A percentile compares a stretch with the other conserved stretches of the same genome.
Conservation (phyloP, 768 basidiomycete species). For the Tricholoma saponaceum region DNA sequence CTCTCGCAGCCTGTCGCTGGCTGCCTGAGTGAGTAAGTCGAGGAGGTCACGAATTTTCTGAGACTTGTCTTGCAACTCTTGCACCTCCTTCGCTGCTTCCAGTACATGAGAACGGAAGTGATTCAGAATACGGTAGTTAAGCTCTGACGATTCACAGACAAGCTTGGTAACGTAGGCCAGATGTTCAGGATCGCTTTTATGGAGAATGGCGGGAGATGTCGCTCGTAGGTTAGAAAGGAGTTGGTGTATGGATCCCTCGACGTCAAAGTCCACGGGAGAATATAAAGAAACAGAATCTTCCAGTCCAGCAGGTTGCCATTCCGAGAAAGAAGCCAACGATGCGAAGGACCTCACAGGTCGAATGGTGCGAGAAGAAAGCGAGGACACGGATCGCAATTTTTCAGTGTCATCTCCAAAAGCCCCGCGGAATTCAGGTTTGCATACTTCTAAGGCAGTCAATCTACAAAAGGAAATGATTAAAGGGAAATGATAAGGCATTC, state of each 20-base stretch:
- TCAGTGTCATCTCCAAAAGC: slow-evolving; percentile 55
- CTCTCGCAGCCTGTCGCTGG: slow-evolving; percentile 38
- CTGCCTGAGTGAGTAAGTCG: slow-evolving; percentile 37
- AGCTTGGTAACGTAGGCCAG: slow-evolving; percentile 41
- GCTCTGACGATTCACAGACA: slow-evolving; percentile 43
- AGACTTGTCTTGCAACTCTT: slow-evolving; percentile 40
- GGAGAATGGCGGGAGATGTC: slow-evolving; percentile 39
- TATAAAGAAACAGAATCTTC: slow-evolving; percentile 31
- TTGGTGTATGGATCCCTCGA: slow-evolving; percentile 38
- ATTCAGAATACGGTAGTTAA: slow-evolving; percentile 41
- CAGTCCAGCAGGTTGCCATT: slow-evolving; percentile 19
- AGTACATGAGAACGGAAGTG: slow-evolving; percentile 52
- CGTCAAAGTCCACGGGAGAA: slow-evolving; percentile 40
- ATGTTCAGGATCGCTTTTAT: slow-evolving; percentile 32
- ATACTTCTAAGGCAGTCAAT: slow-evolving; percentile 64
- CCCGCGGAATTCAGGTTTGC: slow-evolving; percentile 59
- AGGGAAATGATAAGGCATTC: not conserved
- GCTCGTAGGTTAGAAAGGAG: slow-evolving; percentile 53
- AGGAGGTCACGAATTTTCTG: slow-evolving; percentile 41
- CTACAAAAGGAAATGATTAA: slow-evolving; percentile 36
- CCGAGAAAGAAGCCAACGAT: slow-evolving; percentile 47
- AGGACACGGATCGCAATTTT: slow-evolving; percentile 44
- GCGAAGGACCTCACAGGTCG: slow-evolving; percentile 44
- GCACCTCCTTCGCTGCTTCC: slow-evolving; percentile 46
- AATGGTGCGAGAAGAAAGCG: slow-evolving; percentile 52